These are phyloP conservation scores for Saprolegnia parasitica DNA, from an alignment of 352 stramenopile species.

Conservation along the genomic window DNA sequence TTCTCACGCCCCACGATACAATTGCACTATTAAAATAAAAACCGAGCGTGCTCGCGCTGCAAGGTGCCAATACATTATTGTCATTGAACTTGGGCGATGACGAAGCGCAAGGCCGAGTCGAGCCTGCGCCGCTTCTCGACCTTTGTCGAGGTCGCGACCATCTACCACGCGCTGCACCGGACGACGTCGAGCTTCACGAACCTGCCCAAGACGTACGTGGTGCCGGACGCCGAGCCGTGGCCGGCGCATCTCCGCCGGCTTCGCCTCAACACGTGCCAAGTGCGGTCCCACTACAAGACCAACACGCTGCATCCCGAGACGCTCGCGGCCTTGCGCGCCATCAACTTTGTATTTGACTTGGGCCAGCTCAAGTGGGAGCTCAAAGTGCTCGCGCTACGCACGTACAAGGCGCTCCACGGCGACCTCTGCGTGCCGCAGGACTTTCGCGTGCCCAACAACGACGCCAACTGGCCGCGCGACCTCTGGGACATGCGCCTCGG, in stretches of 20 bases:
- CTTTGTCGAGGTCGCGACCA: constrained; percentile 24
- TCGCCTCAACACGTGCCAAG: constrained; percentile 18
- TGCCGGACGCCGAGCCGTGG: constrained; percentile 10
- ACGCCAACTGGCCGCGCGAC: constrained; percentile 31
- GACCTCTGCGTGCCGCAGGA: constrained; percentile 34
- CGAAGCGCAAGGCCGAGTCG: constrained; percentile 4
- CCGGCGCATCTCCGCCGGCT: constrained; percentile 5
- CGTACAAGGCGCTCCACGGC: constrained; percentile 34
- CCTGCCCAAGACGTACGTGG: constrained; percentile 20
- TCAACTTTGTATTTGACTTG: constrained; percentile 29
- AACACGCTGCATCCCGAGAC: constrained; percentile 24
- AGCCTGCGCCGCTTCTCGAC: constrained; percentile 9
- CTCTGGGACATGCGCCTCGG: constrained; percentile 37
- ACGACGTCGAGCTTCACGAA: constrained; percentile 8
- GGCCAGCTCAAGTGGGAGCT: constrained; percentile 25
- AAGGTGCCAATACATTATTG: neutral
- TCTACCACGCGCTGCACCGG: constrained; percentile 14
- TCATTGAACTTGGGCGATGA: neutral
- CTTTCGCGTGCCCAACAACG: constrained; percentile 32
- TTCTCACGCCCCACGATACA: neutral
- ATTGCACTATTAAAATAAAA: neutral
- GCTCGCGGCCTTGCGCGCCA: constrained; percentile 13
- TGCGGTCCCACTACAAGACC: constrained; percentile 18
- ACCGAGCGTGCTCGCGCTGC: neutral
- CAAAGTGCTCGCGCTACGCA: constrained; percentile 29